phyloP scores from a whole-genome alignment of 805 yeast species.

The Cyberlindnera veronae region DNA sequence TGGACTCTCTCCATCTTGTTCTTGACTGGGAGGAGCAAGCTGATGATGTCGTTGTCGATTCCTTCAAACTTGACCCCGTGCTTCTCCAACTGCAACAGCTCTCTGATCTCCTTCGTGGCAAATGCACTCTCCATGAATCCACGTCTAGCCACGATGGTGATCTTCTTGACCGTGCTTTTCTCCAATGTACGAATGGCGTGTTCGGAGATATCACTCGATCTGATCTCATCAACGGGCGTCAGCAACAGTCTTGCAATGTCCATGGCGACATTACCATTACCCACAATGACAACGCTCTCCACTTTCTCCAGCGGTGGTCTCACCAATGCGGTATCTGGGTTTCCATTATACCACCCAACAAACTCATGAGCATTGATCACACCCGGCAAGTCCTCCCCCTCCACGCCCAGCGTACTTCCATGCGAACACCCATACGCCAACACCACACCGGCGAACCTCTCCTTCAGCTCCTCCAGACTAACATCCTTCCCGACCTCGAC shows the following conservation, averaged over 20 bases:
- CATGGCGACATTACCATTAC: constrained; percentile 95
- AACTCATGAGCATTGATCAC: constrained; percentile 79
- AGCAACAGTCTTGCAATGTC: constrained; percentile 82
- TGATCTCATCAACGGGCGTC: constrained; percentile 55
- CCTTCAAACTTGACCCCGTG: constrained; percentile 48
- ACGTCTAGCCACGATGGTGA: constrained; percentile 79
- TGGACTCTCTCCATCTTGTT: constrained; percentile 49
- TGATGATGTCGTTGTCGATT: constrained; percentile 36
- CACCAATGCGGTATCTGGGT: constrained; percentile 50
- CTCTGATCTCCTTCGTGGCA: constrained; percentile 89
- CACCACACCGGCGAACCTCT: constrained; percentile 68
- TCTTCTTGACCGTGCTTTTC: constrained; percentile 52
- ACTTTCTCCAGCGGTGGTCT: constrained; percentile 60
- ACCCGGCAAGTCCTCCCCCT: constrained; percentile 54
- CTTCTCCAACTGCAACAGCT: constrained; percentile 59
- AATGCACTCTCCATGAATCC: constrained; percentile 85
- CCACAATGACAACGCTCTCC: constrained; percentile 74
- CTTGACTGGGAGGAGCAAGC: constrained; percentile 48
- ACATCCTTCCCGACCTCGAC: constrained; percentile 64
- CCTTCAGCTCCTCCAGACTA: constrained; percentile 42
- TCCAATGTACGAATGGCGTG: constrained; percentile 54
- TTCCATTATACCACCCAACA: constrained; percentile 96
- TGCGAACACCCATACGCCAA: constrained; percentile 82
- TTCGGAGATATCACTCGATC: constrained; percentile 66
- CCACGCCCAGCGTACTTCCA: constrained; percentile 45